phyloP scores from a whole-genome alignment of 23 red algal species.

The Agarophyton chilense region DNA sequence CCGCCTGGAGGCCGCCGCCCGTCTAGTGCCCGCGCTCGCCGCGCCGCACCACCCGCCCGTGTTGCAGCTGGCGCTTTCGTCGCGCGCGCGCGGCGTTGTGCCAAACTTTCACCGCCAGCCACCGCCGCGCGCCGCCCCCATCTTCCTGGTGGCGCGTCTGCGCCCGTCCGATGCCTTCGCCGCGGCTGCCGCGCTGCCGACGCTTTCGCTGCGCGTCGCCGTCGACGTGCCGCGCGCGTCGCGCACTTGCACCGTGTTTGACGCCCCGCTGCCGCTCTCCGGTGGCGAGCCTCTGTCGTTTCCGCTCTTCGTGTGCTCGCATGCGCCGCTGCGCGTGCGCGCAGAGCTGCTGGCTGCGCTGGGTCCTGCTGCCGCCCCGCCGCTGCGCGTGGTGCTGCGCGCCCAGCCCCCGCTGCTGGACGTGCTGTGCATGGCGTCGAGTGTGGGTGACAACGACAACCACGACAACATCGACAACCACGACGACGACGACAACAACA shows the following conservation, averaged over 20 bases:
- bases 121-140: not conserved
- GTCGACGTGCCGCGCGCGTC: not conserved
- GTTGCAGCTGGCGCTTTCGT: not conserved
- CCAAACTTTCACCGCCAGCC: not conserved
- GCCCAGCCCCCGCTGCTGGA: conserved; percentile 3
- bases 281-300: too few relatives aligned
- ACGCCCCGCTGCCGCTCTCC: not conserved
- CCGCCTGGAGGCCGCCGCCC: too few relatives aligned
- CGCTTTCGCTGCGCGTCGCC: too few relatives aligned
- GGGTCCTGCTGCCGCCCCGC: not conserved
- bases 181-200: not conserved
- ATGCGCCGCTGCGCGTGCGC: conserved; percentile 3
- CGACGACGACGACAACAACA: too few relatives aligned
- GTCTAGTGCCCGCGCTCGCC: too few relatives aligned
- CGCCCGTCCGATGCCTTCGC: too few relatives aligned
- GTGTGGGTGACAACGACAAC: too few relatives aligned
- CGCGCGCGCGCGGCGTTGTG: not conserved
- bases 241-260: too few relatives aligned
- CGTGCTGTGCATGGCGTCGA: not conserved
- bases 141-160: not conserved
- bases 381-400: not conserved
- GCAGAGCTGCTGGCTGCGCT: not conserved
- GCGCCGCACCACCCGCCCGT: too few relatives aligned
- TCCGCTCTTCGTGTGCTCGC: not conserved
- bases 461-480: too few relatives aligned